Conservation (phyloP, 1,139 yeast genomes). For the Debaryomyces nepalensis region DNA sequence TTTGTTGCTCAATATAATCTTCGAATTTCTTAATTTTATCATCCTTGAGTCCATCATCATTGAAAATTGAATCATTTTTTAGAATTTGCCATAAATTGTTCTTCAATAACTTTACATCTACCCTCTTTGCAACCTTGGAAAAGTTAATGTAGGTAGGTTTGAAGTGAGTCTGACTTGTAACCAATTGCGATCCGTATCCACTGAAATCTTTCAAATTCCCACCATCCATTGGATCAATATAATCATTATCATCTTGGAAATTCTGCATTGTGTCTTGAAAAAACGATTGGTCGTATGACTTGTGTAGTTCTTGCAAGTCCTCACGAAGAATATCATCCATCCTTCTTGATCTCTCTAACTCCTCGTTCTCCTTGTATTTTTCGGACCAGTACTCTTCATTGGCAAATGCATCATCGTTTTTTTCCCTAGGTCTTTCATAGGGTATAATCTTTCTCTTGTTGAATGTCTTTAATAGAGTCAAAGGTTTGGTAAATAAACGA, state of each 20-base stretch:
- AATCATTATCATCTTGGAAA: slow-evolving; percentile 10
- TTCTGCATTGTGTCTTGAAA: slow-evolving; percentile 16
- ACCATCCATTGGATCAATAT: slow-evolving; percentile 13
- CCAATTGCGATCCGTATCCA: slow-evolving; percentile 18
- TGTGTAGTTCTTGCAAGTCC: slow-evolving; percentile 22
- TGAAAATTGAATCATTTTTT: slow-evolving; percentile 1
- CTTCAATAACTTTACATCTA: slow-evolving; percentile 77
- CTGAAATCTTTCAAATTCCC: slow-evolving; percentile 3
- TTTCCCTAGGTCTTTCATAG: slow-evolving; percentile 1
- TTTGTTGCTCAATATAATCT: slow-evolving; percentile 1
- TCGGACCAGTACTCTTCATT: slow-evolving; percentile 19
- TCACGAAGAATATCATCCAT: slow-evolving; percentile 23
- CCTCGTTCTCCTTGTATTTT: slow-evolving; percentile 17
- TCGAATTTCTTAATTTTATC: slow-evolving; percentile 17
- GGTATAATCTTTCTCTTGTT: slow-evolving; percentile 29
- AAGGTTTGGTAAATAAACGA: slow-evolving; percentile 72
- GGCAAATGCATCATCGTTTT: slow-evolving; percentile 10
- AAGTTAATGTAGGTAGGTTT: slow-evolving; percentile 71
- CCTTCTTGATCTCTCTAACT: slow-evolving; percentile 19
- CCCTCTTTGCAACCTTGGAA: slow-evolving; percentile 81
- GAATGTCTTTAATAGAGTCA: slow-evolving; percentile 68
- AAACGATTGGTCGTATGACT: slow-evolving; percentile 19
- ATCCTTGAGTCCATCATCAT: slow-evolving; percentile 35
- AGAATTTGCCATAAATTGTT: slow-evolving; percentile 72
- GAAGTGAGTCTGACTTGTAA: slow-evolving; percentile 42